These are phyloP conservation scores for Rhodotorula sp. DNA, from an alignment of 1,284 basidiomycete genomes.

Conservation along the genomic window DNA sequence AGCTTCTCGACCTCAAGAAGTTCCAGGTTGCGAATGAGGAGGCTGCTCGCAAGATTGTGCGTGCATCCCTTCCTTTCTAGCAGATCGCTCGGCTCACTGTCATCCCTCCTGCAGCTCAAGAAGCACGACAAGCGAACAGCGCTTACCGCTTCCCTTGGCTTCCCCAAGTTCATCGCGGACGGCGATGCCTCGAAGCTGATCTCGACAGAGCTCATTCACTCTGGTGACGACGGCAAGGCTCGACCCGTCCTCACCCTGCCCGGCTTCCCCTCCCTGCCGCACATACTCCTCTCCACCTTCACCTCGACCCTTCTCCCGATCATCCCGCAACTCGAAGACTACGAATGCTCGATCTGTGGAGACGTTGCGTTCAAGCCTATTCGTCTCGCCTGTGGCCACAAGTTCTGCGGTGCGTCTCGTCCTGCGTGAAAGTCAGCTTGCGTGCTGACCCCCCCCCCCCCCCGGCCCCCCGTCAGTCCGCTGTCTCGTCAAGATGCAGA, in stretches of 20 bases:
- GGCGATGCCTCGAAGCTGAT: conserved; percentile 39
- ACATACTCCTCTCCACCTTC: conserved; percentile 77
- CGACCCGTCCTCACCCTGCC: conserved; percentile 39
- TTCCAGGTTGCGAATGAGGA: conserved; percentile 75
- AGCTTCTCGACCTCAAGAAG: conserved; percentile 80
- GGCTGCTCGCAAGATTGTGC: conserved; percentile 57
- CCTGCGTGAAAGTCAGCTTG: too few species aligned
- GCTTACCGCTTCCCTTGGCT: conserved; percentile 53
- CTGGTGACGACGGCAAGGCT: conserved; percentile 42
- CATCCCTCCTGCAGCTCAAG: conserved; percentile 58
- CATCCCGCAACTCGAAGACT: conserved; percentile 74
- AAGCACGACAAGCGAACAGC: conserved; percentile 88
- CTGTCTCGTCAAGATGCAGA: conserved; percentile 93
- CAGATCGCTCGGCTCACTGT: background rate
- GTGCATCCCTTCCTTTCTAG: background rate
- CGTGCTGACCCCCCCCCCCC: background rate
- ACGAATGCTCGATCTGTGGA: conserved; percentile 54
- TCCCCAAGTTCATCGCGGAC: conserved; percentile 47
- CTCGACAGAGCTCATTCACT: conserved; percentile 43
- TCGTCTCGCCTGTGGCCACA: conserved; percentile 74
- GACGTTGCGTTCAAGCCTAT: conserved; percentile 56
- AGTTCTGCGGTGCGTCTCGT: conserved; percentile 74
- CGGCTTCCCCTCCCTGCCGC: conserved; percentile 61
- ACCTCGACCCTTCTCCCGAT: conserved; percentile 80
- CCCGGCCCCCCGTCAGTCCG: conserved; percentile 45